Conservation (phyloP, 805 yeast species). For the Starmerella khaoyaiensis region DNA sequence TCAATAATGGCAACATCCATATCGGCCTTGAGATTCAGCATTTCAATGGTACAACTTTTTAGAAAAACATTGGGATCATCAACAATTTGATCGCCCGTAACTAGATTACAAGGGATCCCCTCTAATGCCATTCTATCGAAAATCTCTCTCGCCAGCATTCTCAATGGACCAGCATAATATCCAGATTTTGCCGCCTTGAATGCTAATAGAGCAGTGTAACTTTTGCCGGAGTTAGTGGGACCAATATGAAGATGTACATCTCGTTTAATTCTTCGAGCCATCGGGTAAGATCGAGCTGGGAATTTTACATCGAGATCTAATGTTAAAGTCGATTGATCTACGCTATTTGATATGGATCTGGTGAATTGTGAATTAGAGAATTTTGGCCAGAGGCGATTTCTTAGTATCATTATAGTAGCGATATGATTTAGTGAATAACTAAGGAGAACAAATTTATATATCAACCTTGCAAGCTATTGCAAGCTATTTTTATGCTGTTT, state of each 20-base stretch:
- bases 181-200: constrained; percentile 59
- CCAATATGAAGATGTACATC: constrained; percentile 88
- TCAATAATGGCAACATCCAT: constrained; percentile 86
- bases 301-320: constrained; percentile 36
- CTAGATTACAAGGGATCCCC: constrained; percentile 60
- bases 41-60: constrained; percentile 84
- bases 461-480: no score
- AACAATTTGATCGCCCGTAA: constrained; percentile 92
- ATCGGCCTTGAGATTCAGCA: constrained; percentile 56
- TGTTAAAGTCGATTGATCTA: no score
- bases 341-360: no score
- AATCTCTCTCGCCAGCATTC: constrained; percentile 82
- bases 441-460: no score
- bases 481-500: no score
- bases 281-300: constrained; percentile 75
- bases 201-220: constrained; percentile 64
- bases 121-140: constrained; percentile 64
- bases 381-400: no score
- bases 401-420: no score
- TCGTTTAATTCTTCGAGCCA: constrained; percentile 65
- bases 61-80: constrained; percentile 61
- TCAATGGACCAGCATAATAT: constrained; percentile 85
- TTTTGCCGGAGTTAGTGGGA: constrained; percentile 94
- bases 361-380: no score
- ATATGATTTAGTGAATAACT: no score